Percentiles rank a stretch among this genome's conserved stretches.
Conservation (phyloP, 176 grass and related monocot genomes). For the Ensete glaucum region DNA sequence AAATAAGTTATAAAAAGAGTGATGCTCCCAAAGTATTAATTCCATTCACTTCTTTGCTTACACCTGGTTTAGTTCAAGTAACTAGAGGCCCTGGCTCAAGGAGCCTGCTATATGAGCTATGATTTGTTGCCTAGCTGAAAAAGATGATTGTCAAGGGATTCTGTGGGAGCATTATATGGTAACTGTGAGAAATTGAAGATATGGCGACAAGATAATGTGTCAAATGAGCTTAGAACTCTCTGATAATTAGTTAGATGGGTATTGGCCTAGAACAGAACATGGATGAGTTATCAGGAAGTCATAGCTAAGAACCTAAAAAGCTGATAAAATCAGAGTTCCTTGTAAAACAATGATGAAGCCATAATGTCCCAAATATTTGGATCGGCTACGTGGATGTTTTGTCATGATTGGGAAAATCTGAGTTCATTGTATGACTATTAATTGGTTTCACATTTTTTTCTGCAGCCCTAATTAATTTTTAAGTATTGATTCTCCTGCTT, state of each 20-base stretch:
- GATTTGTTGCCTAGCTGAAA: not conserved
- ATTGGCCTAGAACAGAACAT: not conserved
- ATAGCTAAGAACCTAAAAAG: too few relatives aligned
- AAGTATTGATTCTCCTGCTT: too few relatives aligned
- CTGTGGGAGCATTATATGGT: too few relatives aligned
- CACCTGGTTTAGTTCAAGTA: too few relatives aligned
- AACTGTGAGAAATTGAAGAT: not conserved
- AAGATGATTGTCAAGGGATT: not conserved
- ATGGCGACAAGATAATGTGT: not conserved
- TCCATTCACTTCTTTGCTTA: not conserved
- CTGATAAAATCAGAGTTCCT: too few relatives aligned
- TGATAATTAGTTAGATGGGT: not conserved
- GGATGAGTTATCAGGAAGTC: not conserved
- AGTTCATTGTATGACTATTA: too few relatives aligned
- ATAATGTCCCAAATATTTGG: too few relatives aligned
- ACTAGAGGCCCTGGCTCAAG: not conserved
- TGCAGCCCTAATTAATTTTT: too few relatives aligned
- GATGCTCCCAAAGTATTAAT: not conserved
- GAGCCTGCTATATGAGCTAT: not conserved
- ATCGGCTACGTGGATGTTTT: too few relatives aligned
- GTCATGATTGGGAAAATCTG: too few relatives aligned
- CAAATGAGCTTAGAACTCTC: not conserved
- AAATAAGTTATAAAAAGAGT: not conserved
- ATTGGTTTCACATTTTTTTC: too few relatives aligned
- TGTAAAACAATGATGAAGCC: too few relatives aligned